Base-by-base conservation (phyloP, 1,139 yeast genomes). In the Nadsonia commutata region DNA sequence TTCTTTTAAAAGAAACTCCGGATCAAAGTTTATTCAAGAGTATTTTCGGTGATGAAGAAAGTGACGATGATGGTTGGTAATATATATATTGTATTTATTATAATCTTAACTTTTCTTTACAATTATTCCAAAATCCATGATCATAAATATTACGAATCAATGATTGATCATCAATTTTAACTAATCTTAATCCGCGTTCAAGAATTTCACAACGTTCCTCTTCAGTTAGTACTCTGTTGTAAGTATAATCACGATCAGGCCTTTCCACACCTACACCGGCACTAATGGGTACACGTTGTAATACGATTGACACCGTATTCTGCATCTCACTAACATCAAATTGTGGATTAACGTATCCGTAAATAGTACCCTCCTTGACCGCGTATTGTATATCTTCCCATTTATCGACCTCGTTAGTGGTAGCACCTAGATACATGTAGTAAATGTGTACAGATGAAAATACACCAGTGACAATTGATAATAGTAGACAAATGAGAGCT, bases 351-450 rank as follows among this genome's bases (percentile, higher is more conserved):
- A 27, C n/a, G n/a, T 27, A 27, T 27, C 33, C 33, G 16, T 27
- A 27, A 8, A 27, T 27, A 8, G 59, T 50, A 0, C 68, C 70
- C n/a, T 65, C 65, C 9, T 72, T 54, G 8, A 85, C 68, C 48
- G 82, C 67, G 41, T 76, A 72, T 45, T 79, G 78, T 11, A 90
- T 68, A 18, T 72, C 78, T 20, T 70, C 76, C 97, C 97, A 90
- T 59, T 90, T 90, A 42, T 71, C 76, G 9, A 78, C 67, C 61
- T 90, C 98, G 56, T 83, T 88, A 1, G 95, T 85, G n/a, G 97
- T 86, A 51, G 81, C 81, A 0, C 98, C 98, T 37, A 78, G 67
- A 51, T 74, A 77, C 2, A 84, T 64, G 54, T 78, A 72, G 45
- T 75, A 62, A 19, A 80, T 37, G 51, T 84, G 95, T 49, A 81